Conservation (phyloP, 495 filamentous ascomycete species). For the Penicillium fimorum region DNA sequence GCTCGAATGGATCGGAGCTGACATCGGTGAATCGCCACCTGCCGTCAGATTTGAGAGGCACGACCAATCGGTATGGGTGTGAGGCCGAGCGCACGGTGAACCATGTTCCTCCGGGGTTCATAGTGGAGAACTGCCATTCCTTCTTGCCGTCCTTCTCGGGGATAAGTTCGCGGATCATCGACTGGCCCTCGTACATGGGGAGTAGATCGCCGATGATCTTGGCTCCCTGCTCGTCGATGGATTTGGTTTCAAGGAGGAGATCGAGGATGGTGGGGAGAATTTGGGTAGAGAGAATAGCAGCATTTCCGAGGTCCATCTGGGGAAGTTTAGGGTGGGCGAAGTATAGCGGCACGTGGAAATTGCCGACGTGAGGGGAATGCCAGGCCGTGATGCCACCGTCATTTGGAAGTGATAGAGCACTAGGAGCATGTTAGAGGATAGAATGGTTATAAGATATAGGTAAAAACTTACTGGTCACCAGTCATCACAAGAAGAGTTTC, state of each 20-base stretch:
- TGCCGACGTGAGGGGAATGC: slow-evolving; percentile 38
- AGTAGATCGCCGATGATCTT: slow-evolving; percentile 31
- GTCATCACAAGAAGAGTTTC: slow-evolving; percentile 45
- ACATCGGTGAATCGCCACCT: slow-evolving; percentile 37
- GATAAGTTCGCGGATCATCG: slow-evolving; percentile 29
- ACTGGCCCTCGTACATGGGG: slow-evolving; percentile 45
- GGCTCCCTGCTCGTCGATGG: slow-evolving; percentile 25
- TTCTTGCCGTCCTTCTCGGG: slow-evolving; percentile 20
- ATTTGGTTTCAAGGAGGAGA: slow-evolving; percentile 36
- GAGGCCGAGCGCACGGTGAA: slow-evolving; percentile 35
- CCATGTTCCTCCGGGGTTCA: slow-evolving; percentile 42
- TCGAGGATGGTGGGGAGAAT: slow-evolving; percentile 46
- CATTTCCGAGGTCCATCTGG: slow-evolving; percentile 32
- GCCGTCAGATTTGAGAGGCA: slow-evolving; percentile 35
- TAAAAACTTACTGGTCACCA: slow-evolving; percentile 42
- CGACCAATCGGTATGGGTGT: slow-evolving; percentile 34
- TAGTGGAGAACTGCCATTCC: slow-evolving; percentile 43
- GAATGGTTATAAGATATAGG: background rate
- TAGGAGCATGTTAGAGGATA: slow-evolving; percentile 4
- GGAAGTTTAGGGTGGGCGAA: slow-evolving; percentile 42
- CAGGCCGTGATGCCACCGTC: slow-evolving; percentile 32
- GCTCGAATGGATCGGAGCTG: slow-evolving; percentile 31
- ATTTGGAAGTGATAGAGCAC: slow-evolving; percentile 33
- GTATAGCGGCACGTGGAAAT: slow-evolving; percentile 41
- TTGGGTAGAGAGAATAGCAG: slow-evolving; percentile 33